Conservation (phyloP, 768 basidiomycete genomes). For the Pholiota conissans region DNA sequence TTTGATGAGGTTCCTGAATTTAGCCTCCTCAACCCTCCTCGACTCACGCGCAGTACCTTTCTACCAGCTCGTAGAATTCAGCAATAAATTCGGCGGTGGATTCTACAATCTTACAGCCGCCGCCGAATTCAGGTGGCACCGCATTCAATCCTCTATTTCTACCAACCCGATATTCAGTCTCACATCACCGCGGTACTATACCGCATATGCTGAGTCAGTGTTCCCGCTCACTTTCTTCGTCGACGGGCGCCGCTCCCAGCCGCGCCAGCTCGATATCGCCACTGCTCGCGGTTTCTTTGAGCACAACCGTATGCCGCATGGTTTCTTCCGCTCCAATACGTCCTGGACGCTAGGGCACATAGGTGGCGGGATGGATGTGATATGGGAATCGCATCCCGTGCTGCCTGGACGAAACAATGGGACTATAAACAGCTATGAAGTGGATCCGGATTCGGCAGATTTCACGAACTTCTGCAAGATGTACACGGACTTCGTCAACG, state of each 20-base stretch:
- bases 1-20: conserved; percentile 17
- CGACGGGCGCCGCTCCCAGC: conserved; percentile 19
- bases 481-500: conserved; percentile 22
- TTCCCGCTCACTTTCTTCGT: conserved; percentile 20
- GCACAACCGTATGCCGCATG: conserved; percentile 18
- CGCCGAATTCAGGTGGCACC: conserved; percentile 19
- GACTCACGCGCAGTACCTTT: not conserved
- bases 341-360: not conserved
- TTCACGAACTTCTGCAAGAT: conserved; percentile 16
- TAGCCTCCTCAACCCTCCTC: not conserved
- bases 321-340: conserved; percentile 15
- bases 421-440: conserved; percentile 18
- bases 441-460: conserved; percentile 18
- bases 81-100: conserved; percentile 22
- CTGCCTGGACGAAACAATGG: conserved; percentile 18
- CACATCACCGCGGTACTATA: conserved; percentile 22
- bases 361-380: conserved; percentile 4
- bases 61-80: conserved; percentile 18
- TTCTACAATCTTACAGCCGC: conserved; percentile 23
- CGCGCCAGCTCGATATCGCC: conserved; percentile 13
- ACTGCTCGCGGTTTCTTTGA: conserved; percentile 24
- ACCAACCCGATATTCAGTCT: conserved; percentile 23
- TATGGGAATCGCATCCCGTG: conserved; percentile 13
- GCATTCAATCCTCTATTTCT: conserved; percentile 24
- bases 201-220: conserved; percentile 18